Percentiles rank a stretch among this genome's conserved stretches.
Conservation (phyloP, 805 yeast genomes). For the Candida pseudofarinosa region DNA sequence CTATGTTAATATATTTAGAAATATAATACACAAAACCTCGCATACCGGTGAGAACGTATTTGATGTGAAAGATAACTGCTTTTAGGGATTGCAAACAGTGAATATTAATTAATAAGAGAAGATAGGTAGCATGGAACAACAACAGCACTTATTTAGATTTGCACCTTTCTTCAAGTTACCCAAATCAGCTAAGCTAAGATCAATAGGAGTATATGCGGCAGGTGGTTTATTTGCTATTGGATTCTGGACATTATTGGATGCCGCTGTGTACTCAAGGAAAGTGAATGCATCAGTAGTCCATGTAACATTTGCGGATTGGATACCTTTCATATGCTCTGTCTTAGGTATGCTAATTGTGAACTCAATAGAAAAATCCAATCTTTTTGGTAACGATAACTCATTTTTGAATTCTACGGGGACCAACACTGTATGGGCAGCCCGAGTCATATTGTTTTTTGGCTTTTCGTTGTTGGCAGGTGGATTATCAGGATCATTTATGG, state of each 20-base stretch:
- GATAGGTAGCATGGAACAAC: constrained; percentile 31
- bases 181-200: constrained; percentile 63
- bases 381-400: constrained; percentile 39
- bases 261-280: constrained; percentile 79
- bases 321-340: constrained; percentile 84
- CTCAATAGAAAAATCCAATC: constrained; percentile 63
- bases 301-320: constrained; percentile 92
- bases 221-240: constrained; percentile 81
- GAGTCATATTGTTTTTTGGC: constrained; percentile 85
- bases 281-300: constrained; percentile 84
- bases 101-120: background rate
- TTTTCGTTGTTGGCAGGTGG: constrained; percentile 93
- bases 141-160: constrained; percentile 59
- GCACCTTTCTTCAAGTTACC: constrained; percentile 55
- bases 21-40: background rate
- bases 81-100: background rate
- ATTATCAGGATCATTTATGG: constrained; percentile 85
- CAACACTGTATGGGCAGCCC: constrained; percentile 85
- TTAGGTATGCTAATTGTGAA: constrained; percentile 84
- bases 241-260: constrained; percentile 85
- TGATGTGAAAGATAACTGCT: background rate
- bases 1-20: no score
- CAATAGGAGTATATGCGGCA: constrained; percentile 71
- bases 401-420: constrained; percentile 41
- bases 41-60: background rate